A percentile compares a stretch with the other conserved stretches of the same genome.
Evolutionary conservation across 768 basidiomycete genomes (phyloP).

Genomic region (Boletellus ananas): DNA sequence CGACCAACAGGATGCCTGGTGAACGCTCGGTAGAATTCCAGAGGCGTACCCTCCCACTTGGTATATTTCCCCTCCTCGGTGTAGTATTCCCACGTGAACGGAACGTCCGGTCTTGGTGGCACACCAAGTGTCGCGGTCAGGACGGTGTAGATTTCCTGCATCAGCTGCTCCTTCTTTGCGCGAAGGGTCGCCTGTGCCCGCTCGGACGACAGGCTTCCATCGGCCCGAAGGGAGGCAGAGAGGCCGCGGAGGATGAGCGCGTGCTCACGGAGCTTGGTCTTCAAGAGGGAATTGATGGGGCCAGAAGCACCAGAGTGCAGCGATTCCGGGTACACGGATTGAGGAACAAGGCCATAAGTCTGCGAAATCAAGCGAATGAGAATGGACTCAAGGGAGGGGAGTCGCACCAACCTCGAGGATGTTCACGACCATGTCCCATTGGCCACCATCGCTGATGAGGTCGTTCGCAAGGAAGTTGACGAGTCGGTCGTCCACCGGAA

Average conservation of each 20-base stretch:
- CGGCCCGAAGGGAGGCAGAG: constrained; percentile 47
- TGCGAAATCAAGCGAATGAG: constrained; percentile 32
- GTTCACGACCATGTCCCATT: constrained; percentile 90
- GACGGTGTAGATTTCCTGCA: constrained; percentile 80
- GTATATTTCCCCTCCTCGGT: constrained; percentile 72
- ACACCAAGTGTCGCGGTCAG: constrained; percentile 85
- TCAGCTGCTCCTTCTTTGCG: constrained; percentile 78
- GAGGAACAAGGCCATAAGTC: constrained; percentile 87
- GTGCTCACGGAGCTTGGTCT: constrained; percentile 89
- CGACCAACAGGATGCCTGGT: constrained; percentile 51
- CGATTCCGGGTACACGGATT: constrained; percentile 78
- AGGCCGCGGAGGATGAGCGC: constrained; percentile 75
- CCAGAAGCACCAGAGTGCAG: constrained; percentile 72
- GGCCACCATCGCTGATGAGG: constrained; percentile 88
- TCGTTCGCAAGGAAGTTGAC: constrained; percentile 69
- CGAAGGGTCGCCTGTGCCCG: constrained; percentile 56
- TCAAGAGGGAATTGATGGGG: constrained; percentile 74
- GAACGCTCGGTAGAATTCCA: constrained; percentile 73
- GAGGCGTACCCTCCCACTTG: constrained; percentile 76
- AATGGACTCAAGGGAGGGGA: too few relatives aligned
- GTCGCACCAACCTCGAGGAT: constrained; percentile 52
- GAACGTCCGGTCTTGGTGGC: constrained; percentile 68
- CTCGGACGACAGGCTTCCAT: constrained; percentile 41
- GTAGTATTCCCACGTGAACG: constrained; percentile 87
- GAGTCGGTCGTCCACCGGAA: constrained; percentile 80